phyloP scores from a whole-genome alignment of 192 early-diverging fungal species.

The Coemansia sp. region DNA sequence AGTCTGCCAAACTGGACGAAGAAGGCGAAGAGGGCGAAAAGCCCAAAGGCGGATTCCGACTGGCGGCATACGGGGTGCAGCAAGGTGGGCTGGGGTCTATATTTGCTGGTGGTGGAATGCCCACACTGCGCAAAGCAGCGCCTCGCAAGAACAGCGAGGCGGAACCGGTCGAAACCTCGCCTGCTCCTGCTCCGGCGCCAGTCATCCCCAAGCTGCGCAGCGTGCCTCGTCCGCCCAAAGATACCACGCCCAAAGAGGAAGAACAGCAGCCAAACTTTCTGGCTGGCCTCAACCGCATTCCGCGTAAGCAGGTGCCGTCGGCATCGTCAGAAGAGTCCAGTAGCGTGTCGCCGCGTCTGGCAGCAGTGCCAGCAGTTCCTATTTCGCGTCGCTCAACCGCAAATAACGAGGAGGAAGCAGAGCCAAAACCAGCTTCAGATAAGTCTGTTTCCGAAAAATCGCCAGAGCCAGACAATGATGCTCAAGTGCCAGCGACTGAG shows the following conservation, averaged over 20 bases:
- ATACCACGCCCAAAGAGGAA: slow-evolving; percentile 22
- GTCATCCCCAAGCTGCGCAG: slow-evolving; percentile 51
- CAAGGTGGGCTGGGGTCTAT: slow-evolving; percentile 75
- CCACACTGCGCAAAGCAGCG: slow-evolving; percentile 61
- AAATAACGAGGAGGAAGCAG: background rate
- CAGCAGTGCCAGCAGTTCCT: slow-evolving; percentile 18
- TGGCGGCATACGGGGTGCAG: slow-evolving; percentile 76
- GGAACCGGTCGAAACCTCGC: slow-evolving; percentile 11
- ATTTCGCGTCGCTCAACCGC: slow-evolving; percentile 10
- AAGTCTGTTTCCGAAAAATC: background rate
- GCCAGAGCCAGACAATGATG: slow-evolving; percentile 1
- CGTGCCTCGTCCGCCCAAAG: slow-evolving; percentile 31
- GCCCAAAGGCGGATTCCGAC: slow-evolving; percentile 54
- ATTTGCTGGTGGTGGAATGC: slow-evolving; percentile 68
- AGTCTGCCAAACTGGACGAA: slow-evolving; percentile 31
- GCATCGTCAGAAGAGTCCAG: slow-evolving; percentile 23
- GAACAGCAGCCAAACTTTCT: slow-evolving; percentile 43
- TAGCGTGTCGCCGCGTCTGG: slow-evolving; percentile 9
- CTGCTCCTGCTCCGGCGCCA: slow-evolving; percentile 15
- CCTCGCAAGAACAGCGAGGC: slow-evolving; percentile 30
- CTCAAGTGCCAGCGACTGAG: background rate
- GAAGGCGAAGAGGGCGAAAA: slow-evolving; percentile 13
- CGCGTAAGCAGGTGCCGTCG: slow-evolving; percentile 23
- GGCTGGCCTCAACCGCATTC: slow-evolving; percentile 40
- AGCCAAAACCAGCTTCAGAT: background rate